A percentile compares a stretch with the other conserved stretches of the same genome.
Conservation (phyloP, 2,329 filamentous ascomycete genomes). For the Colletotrichum sp. region DNA sequence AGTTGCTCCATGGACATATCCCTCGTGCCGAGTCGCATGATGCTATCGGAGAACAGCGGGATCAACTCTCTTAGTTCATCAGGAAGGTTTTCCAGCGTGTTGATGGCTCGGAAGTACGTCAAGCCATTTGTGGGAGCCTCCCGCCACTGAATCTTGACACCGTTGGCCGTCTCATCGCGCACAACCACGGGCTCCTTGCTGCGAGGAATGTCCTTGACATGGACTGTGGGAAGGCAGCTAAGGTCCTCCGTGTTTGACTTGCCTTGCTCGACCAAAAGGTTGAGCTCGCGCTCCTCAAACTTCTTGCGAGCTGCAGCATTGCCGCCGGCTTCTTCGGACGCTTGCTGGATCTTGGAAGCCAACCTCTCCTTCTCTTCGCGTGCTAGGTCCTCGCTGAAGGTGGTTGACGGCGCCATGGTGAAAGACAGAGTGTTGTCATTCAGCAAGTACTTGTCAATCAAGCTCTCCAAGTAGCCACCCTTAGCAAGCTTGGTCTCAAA, state of each 20-base stretch:
- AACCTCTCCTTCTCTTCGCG: conserved; percentile 79
- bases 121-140: conserved; percentile 94
- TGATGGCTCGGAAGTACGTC: conserved; percentile 93
- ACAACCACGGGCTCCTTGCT: conserved; percentile 66
- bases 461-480: conserved; percentile 79
- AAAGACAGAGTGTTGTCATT: conserved; percentile 89
- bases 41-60: conserved; percentile 87
- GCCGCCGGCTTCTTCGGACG: conserved; percentile 70
- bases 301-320: conserved; percentile 73
- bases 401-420: conserved; percentile 87
- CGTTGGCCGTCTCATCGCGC: conserved; percentile 69
- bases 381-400: conserved; percentile 75
- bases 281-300: conserved; percentile 79
- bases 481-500: conserved; percentile 81
- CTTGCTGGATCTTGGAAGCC: conserved; percentile 74
- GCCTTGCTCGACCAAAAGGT: conserved; percentile 81
- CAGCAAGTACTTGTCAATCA: conserved; percentile 89
- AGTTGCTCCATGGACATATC: conserved; percentile 91
- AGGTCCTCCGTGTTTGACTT: conserved; percentile 85
- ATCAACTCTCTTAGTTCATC: conserved; percentile 84
- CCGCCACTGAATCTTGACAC: conserved; percentile 82
- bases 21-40: conserved; percentile 92
- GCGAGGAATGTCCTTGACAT: conserved; percentile 88
- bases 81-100: conserved; percentile 78
- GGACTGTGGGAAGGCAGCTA: conserved; percentile 84